Evolutionary conservation across 345 rosid species (phyloP), one percentile per base, ranked within the genome.

Genomic region (Ricinus communis): DNA sequence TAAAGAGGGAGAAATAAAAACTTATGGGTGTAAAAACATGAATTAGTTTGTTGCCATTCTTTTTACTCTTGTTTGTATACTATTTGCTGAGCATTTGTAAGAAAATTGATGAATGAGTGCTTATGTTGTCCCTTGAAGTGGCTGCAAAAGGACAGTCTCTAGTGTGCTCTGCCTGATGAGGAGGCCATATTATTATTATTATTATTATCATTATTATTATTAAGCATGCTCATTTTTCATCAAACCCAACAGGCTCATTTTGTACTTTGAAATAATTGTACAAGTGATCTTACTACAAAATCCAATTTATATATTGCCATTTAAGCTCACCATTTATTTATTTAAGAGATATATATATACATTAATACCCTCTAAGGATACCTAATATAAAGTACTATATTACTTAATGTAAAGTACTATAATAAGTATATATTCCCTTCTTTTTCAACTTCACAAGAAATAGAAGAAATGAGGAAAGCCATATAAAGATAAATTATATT

Each of bases 111-210:
- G 16, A 7, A 12, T 19, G 45, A n/a, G 54, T 70, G 65, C 46
- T 47, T 4, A 21, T 58, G 33, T 22, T 63, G 73, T 67, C 22
- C 65, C 81, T 74, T 72, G 52, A 33, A 69, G 27, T 72, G 81
- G 77, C 66, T 24, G 66, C 83, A 62, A 77, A 66, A 28, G 50
- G 63, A 62, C 72, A 46, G 24, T 79, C 66, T 74, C 64, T 50
- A 68, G 69, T 74, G 64, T 15, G n/a, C 36, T 56, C 38, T 36
- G 62, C 52, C 62, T 27, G 50, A 40, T 56, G 71, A 25, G 36
- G 62, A 63, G 67, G 36, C 31, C 27, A 27, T 2, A 6, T 6
- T 6, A 33, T n/a, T n/a, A n/a, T n/a, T n/a, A n/a, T n/a, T n/a
- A n/a, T n/a, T n/a, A n/a, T n/a, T n/a, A n/a, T n/a, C n/a, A n/a